Evolutionary conservation across 192 early-diverging fungal species (phyloP).

Genomic region (Entomortierella beljakovae): DNA sequence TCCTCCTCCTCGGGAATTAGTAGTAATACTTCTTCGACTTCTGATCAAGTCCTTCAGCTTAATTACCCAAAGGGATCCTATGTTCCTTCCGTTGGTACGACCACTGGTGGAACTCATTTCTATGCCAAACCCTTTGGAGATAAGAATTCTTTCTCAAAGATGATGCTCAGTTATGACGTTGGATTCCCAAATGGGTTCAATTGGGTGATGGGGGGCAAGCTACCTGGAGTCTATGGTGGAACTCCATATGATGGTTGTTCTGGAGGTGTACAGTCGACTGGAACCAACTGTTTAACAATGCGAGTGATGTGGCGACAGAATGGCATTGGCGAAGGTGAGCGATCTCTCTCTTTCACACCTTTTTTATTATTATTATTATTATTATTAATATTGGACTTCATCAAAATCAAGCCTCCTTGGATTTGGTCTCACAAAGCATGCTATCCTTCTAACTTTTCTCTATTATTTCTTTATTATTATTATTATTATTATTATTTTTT

Average conservation of each 20-base stretch:
- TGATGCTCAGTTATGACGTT: conserved; percentile 58
- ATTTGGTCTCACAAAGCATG: too few relatives aligned
- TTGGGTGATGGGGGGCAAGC: conserved; percentile 60
- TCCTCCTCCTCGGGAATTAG: background rate
- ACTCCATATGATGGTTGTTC: conserved; percentile 54
- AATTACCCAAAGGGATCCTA: conserved; percentile 58
- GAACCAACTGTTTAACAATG: conserved; percentile 58
- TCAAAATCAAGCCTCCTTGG: too few relatives aligned
- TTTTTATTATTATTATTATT: too few relatives aligned
- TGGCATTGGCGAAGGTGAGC: conserved; percentile 53
- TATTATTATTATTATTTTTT: too few relatives aligned
- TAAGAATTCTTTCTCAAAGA: conserved; percentile 39
- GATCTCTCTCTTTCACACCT: too few relatives aligned
- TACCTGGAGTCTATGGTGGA: conserved; percentile 62
- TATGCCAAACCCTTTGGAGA: conserved; percentile 56
- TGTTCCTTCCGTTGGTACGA: conserved; percentile 28
- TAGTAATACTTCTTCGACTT: too few relatives aligned
- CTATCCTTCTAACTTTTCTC: too few relatives aligned
- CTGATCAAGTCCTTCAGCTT: conserved; percentile 40
- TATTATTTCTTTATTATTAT: too few relatives aligned
- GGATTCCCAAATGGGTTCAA: conserved; percentile 57
- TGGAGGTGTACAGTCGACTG: conserved; percentile 56
- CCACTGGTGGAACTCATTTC: conserved; percentile 58
- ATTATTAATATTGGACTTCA: too few relatives aligned
- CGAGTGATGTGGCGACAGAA: conserved; percentile 60